Evolutionary conservation across 108 stramenopile genomes (phyloP).

Genomic region (Cyclotella cryptica): DNA sequence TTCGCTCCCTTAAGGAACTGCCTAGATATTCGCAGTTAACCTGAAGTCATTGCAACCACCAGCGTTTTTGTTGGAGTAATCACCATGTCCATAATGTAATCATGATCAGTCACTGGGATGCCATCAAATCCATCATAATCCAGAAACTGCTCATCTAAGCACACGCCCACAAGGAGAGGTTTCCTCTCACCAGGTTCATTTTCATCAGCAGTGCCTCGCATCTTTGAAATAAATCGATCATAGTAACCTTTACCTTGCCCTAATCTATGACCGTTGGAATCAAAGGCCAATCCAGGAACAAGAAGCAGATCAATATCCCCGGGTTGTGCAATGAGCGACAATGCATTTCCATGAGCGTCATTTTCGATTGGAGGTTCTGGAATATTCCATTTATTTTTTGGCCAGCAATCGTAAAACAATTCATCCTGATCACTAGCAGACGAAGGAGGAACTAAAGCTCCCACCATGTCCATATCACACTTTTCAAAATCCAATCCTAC

Average conservation of each 20-base stretch:
- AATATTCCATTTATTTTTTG: constrained; percentile 89
- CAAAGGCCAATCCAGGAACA: constrained; percentile 90
- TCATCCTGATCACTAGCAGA: constrained; percentile 8
- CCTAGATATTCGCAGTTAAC: no score
- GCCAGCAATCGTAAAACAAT: constrained; percentile 79
- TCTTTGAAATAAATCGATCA: constrained; percentile 86
- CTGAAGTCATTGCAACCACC: not conserved
- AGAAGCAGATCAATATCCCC: constrained; percentile 86
- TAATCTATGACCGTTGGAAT: constrained; percentile 65
- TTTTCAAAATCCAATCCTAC: constrained; percentile 90
- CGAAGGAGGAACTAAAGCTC: constrained; percentile 37
- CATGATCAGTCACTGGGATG: constrained; percentile 65
- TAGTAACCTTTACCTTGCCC: constrained; percentile 95
- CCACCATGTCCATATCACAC: constrained; percentile 85
- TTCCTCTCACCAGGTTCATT: constrained; percentile 4
- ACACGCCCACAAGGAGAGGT: constrained; percentile 77
- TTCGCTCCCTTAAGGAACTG: no score
- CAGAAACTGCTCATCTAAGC: constrained; percentile 66
- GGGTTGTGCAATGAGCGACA: constrained; percentile 61
- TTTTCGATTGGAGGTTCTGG: constrained; percentile 78
- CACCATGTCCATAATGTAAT: constrained; percentile 77
- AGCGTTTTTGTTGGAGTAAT: constrained; percentile 46
- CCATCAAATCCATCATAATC: constrained; percentile 9
- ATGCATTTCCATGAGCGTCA: constrained; percentile 29
- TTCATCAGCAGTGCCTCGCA: constrained; percentile 32